Base-by-base conservation (phyloP, 106 monocot species). In the Amphibolis antarctica region DNA sequence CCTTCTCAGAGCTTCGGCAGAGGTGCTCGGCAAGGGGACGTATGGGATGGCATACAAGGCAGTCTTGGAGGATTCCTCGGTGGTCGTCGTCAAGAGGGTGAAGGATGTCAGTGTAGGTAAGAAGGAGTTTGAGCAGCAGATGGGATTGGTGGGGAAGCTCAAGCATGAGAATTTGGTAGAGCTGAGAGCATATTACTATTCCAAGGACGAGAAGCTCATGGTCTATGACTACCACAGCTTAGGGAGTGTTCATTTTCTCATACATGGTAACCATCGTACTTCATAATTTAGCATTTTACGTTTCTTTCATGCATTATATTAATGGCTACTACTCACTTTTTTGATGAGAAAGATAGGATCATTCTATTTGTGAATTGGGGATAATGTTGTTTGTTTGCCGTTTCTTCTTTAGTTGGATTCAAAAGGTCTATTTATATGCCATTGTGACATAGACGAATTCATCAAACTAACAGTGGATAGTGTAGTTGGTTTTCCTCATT, bases 161-260 rank as follows among this genome's bases (percentile, higher is more conserved):
- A 74, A 63, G 30, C 83, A 83, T 42, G 83, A 83, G 51, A 86
- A 92, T 62, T 71, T 92, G 57, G 79, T 65, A 9, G 86, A 81
- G 28, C 61, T 86, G 28, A 74, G 83, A 72, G 91, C 91, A 0
- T 92, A 92, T 52, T 92, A 83, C 69, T 92, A 79, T 63, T 92
- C 91, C 46, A 92, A 92, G 71, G 91, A 92, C 51, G 91, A 92
- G 76, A 92, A 86, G 67, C 77, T 92, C 44, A 78, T 83, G 6
- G 91, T 92, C 0, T 83, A 79, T 58, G 86, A 92, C 44, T 83
- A 66, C 58, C 83, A 72, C 58, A 59, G 54, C 59, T 53, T 63
- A 18, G 86, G 91, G 56, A 92, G 83, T 21, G 77, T 83, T 12
- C 79, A 66, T 22, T 70, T 71, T n/a, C 36, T 92, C 74, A 68